A percentile compares a stretch with the other conserved stretches of the same genome.
Conservation (phyloP, 2,329 filamentous ascomycete species). For the Scedosporium apiospermum region DNA sequence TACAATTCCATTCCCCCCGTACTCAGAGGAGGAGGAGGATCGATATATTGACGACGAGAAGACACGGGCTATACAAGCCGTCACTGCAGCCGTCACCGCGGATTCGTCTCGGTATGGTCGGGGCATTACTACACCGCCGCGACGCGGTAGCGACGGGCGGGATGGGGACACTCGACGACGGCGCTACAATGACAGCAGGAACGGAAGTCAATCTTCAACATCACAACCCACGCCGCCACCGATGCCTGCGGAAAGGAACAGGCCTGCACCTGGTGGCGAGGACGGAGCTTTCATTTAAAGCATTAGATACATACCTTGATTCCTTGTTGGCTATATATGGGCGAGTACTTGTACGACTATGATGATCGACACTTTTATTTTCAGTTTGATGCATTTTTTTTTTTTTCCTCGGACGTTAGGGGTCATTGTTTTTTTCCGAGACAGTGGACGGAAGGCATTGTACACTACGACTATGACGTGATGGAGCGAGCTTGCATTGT, state of each 20-base stretch:
- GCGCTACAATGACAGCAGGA: neutral
- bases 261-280: neutral
- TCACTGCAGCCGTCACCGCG: slow-evolving; percentile 6
- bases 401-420: neutral
- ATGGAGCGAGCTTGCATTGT: no score
- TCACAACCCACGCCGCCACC: neutral
- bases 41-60: slow-evolving; percentile 18
- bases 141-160: slow-evolving; percentile 17
- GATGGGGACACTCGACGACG: neutral
- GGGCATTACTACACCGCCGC: slow-evolving; percentile 30
- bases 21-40: slow-evolving; percentile 24
- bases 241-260: neutral
- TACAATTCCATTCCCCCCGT: slow-evolving; percentile 23
- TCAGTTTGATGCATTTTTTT: neutral
- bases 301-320: no score
- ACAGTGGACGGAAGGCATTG: neutral
- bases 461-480: no score
- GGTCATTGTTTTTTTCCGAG: neutral
- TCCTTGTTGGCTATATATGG: neutral
- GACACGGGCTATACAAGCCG: slow-evolving; percentile 5
- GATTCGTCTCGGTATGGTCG: slow-evolving; percentile 27
- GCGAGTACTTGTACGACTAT: slow-evolving; percentile 2
- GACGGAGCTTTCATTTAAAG: slow-evolving; percentile 5
- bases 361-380: neutral
- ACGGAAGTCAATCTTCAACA: neutral